Evolutionary conservation across 441 rosid species (phyloP).

Genomic region (Erysimum cheiri): DNA sequence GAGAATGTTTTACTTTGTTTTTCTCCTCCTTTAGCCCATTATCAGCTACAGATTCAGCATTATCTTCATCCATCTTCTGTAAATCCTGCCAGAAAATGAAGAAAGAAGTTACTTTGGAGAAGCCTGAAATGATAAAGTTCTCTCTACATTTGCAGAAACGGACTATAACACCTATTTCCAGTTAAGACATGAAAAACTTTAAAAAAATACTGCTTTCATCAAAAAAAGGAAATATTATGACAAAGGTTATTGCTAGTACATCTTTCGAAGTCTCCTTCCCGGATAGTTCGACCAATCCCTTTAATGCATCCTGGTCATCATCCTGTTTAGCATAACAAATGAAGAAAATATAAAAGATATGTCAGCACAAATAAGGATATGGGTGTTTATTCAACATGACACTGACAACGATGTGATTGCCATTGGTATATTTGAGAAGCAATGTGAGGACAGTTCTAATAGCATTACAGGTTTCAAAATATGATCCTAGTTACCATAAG

Average conservation of each 20-base stretch:
- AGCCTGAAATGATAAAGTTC: conserved; percentile 5
- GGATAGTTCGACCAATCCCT: conserved; percentile 51
- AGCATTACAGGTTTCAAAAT: neutral
- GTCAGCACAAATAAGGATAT: conserved; percentile 12
- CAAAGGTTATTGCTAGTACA: conserved; percentile 39
- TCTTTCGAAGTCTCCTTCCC: conserved; percentile 41
- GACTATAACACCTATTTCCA: neutral
- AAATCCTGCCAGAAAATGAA: conserved; percentile 26
- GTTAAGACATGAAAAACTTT: neutral
- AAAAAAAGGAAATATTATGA: neutral
- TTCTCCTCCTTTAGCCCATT: conserved; percentile 24
- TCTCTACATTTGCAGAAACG: conserved; percentile 2
- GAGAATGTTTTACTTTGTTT: conserved; percentile 31
- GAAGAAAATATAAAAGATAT: neutral
- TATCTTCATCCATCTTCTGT: conserved; percentile 46
- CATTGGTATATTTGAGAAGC: neutral
- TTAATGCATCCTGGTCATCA: conserved; percentile 70
- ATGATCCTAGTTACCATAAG: conserved; percentile 20
- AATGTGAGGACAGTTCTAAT: neutral
- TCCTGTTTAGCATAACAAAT: conserved; percentile 49
- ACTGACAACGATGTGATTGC: neutral
- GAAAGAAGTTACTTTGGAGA: conserved; percentile 17
- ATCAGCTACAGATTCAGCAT: conserved; percentile 31
- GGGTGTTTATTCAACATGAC: conserved; percentile 18
- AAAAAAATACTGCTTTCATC: neutral